Percentiles rank a stretch among this genome's conserved stretches.
Conservation (phyloP, 2,329 filamentous ascomycete genomes). For the Fusarium agapanthi region DNA sequence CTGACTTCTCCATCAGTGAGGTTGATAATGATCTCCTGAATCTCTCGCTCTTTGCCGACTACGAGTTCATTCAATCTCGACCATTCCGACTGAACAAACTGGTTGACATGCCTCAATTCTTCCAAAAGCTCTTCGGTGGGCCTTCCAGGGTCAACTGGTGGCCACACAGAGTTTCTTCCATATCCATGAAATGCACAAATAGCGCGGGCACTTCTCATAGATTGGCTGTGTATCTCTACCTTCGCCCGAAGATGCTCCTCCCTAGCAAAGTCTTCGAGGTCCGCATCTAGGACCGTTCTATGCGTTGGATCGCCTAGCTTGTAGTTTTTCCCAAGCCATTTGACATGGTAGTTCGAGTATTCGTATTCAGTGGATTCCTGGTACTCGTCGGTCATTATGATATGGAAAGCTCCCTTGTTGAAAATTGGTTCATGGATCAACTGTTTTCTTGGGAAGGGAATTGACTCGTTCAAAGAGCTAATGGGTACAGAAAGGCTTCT, state of each 20-base stretch:
- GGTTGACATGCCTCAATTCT: neutral
- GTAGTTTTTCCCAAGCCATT: constrained; percentile 1
- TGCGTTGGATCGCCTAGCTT: neutral
- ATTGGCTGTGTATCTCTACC: neutral
- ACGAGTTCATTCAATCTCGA: constrained; percentile 2
- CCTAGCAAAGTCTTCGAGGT: neutral
- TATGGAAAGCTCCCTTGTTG: neutral
- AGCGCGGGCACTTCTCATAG: neutral
- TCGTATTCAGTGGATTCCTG: neutral
- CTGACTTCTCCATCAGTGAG: neutral
- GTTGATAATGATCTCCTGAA: constrained; percentile 16
- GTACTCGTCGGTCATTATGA: neutral
- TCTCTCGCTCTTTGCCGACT: constrained; percentile 7
- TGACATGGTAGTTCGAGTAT: neutral
- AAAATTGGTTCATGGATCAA: neutral
- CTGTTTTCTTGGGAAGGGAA: neutral
- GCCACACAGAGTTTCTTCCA: constrained; percentile 19
- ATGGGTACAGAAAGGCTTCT: neutral
- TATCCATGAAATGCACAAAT: neutral
- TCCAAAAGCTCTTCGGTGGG: neutral
- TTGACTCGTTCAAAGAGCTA: neutral
- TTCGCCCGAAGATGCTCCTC: neutral
- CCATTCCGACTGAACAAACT: constrained; percentile 4
- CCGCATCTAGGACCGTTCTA: neutral
- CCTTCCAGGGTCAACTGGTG: constrained; percentile 21